Evolutionary conservation across 2,329 filamentous ascomycete species (phyloP).

Genomic region (Paecilomyces variotii): DNA sequence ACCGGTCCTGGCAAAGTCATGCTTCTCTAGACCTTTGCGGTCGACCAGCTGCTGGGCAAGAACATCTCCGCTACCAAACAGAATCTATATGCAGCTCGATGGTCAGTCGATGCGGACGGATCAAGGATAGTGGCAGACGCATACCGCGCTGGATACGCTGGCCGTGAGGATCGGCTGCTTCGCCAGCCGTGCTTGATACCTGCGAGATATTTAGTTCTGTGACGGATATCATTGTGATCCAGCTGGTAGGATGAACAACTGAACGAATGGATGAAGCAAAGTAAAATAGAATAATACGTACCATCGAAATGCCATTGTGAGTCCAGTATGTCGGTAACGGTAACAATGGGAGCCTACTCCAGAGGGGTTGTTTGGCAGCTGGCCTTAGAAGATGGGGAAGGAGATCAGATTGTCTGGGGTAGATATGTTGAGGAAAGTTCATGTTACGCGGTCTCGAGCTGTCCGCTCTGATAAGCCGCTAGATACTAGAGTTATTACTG

Average conservation of each 20-base stretch:
- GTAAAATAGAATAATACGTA: conserved; percentile 10
- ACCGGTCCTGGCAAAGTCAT: conserved; percentile 51
- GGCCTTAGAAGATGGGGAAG: background rate
- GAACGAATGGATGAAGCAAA: too few species aligned
- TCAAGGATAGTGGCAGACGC: conserved; percentile 10
- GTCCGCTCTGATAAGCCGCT: background rate
- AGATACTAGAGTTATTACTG: background rate
- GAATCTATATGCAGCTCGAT: conserved; percentile 45
- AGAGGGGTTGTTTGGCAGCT: background rate
- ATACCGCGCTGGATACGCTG: conserved; percentile 72
- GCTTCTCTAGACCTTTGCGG: conserved; percentile 65
- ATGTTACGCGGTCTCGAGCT: background rate
- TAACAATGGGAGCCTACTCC: background rate
- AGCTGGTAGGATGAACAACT: background rate
- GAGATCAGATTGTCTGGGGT: background rate
- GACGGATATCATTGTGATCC: conserved; percentile 1
- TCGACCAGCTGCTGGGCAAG: conserved; percentile 90
- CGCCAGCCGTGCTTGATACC: conserved; percentile 81
- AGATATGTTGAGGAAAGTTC: background rate
- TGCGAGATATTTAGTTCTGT: conserved; percentile 18
- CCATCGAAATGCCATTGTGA: conserved; percentile 28
- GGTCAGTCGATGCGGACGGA: background rate
- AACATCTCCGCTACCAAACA: conserved; percentile 87
- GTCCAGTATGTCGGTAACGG: background rate
- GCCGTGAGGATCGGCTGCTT: conserved; percentile 81